Base-by-base conservation (phyloP, 805 yeast genomes). In the Nadsonia fulvescens region DNA sequence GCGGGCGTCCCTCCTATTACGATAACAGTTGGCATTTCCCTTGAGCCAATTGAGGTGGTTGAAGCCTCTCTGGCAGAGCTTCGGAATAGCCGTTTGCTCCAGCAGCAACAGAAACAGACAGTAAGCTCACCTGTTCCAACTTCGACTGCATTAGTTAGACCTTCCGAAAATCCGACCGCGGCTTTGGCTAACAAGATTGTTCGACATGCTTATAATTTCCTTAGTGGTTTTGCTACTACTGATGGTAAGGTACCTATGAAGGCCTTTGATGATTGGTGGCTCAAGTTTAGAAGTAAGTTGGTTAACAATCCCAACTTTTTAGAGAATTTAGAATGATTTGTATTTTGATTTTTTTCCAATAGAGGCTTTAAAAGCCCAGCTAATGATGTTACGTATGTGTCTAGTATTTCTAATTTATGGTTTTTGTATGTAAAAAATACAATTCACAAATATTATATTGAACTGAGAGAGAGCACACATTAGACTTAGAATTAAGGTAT, bases 191-290 rank as follows among this genome's bases (percentile, higher is more conserved):
- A 76, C 34, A 78, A 77, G 44, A 81, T 89, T 31, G 91, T 89
- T 12, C 71, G 71, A 19, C 81, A 89, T 48, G 95, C 95, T 2
- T 89, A 86, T 51, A 83, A 89, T 44, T 89, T 66, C 45, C 51
- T 86, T 25, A 70, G 91, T 2, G 78, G 95, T n/a, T 86, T 83
- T 45, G 63, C 81, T 5, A 93, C 81, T 42, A 46, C 54, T 4
- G 57, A 64, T 12, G 92, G 93, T 3, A 78, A 70, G 38, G 94
- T 86, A 3, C 75, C 83, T 3, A 77, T 86, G 43, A 77, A 73
- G 42, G 75, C 70, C 22, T 86, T 86, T 41, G 91, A 86, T 44
- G 73, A 65, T 20, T 86, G 98, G 98, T 53, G 98, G 98, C 71
- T 63, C 36, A 83, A 81, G 49, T 86, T 89, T 52, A 77, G 66